Conservation (phyloP, 176 grass and related monocot species). For the Guadua angustifolia region DNA sequence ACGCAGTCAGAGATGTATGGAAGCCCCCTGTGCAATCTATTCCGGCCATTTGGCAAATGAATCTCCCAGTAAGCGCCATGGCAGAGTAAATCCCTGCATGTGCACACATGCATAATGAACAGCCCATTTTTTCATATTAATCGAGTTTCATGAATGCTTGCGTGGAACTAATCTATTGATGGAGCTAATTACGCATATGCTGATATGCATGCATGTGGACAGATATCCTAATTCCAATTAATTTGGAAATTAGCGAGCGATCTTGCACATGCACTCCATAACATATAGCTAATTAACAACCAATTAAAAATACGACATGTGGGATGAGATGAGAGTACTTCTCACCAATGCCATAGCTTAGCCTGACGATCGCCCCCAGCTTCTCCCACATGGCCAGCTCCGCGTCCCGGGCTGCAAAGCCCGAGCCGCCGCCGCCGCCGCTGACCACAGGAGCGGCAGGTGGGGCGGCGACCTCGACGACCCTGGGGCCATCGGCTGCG, state of each 20-base stretch:
- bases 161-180: too few relatives aligned
- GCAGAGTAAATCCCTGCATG: slow-evolving; percentile 76
- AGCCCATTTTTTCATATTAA: too few relatives aligned
- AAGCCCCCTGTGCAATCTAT: slow-evolving; percentile 77
- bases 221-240: not conserved
- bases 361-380: slow-evolving; percentile 79
- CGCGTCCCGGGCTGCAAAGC: slow-evolving; percentile 50
- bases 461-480: slow-evolving; percentile 42
- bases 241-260: not conserved
- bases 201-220: not conserved
- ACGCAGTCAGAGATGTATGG: slow-evolving; percentile 72
- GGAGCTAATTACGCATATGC: not conserved
- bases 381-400: slow-evolving; percentile 84
- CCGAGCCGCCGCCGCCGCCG: not conserved
- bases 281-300: not conserved
- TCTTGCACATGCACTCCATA: not conserved
- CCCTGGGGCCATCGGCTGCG: slow-evolving; percentile 51
- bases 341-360: slow-evolving; percentile 86
- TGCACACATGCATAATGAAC: not conserved
- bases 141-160: too few relatives aligned
- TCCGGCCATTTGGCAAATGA: slow-evolving; percentile 81
- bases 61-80: slow-evolving; percentile 82
- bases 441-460: not conserved
- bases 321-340: not conserved
- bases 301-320: not conserved